A percentile compares a stretch with the other conserved stretches of the same genome.
phyloP scores from a whole-genome alignment of 2,329 filamentous ascomycete genomes.

The Neonectria sp. region DNA sequence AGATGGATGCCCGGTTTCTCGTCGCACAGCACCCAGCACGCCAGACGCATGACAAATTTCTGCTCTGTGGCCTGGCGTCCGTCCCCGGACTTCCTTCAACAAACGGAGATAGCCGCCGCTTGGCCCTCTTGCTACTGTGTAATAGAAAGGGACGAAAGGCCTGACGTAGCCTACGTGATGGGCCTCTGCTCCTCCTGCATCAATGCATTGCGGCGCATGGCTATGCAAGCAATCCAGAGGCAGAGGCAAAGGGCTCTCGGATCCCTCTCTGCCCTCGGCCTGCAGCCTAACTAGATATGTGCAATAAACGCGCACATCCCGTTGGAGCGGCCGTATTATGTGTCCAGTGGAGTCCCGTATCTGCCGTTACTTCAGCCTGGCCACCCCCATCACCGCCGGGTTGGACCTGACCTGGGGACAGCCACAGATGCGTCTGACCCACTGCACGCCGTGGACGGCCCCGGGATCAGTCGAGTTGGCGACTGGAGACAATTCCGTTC shows the following conservation, averaged over 20 bases:
- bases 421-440: slow-evolving; percentile 40
- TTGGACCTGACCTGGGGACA: slow-evolving; percentile 17
- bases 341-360: slow-evolving; percentile 24
- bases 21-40: slow-evolving; percentile 5
- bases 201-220: slow-evolving; percentile 8
- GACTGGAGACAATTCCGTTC: slow-evolving; percentile 31
- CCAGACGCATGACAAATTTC: slow-evolving; percentile 4
- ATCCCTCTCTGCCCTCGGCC: slow-evolving; percentile 14
- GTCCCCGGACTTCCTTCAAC: neutral
- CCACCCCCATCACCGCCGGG: slow-evolving; percentile 24
- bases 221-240: slow-evolving; percentile 16
- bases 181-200: slow-evolving; percentile 3
- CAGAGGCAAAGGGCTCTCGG: slow-evolving; percentile 14
- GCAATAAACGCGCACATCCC: slow-evolving; percentile 33
- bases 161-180: neutral
- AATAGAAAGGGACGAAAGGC: slow-evolving; percentile 19
- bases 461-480: slow-evolving; percentile 28
- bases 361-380: slow-evolving; percentile 15
- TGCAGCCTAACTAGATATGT: slow-evolving; percentile 31
- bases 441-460: slow-evolving; percentile 25
- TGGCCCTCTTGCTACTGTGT: neutral
- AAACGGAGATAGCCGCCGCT: slow-evolving; percentile 1
- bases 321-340: slow-evolving; percentile 26
- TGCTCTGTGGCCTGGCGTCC: neutral
- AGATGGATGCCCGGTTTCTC: slow-evolving; percentile 18